Percentiles rank a stretch among this genome's conserved stretches.
Conservation (phyloP, 169 alveolate genomes). For the Plasmodium ovale region DNA sequence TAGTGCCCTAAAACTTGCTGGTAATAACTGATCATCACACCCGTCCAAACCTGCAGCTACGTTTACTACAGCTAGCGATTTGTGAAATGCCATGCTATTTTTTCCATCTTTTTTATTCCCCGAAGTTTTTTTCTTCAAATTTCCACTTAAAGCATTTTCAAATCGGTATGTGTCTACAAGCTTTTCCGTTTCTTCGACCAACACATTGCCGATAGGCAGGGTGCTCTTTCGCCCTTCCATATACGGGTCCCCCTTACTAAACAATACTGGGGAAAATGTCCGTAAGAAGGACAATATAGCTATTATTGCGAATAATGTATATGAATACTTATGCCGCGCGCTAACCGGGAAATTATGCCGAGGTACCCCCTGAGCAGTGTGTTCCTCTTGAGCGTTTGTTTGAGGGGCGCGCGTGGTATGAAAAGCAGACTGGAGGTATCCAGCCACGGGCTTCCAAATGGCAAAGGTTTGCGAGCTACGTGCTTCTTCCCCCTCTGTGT, state of each 20-base stretch:
- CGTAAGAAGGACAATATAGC: too few relatives aligned
- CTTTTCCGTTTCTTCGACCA: conserved; percentile 63
- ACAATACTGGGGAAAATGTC: too few relatives aligned
- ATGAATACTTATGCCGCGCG: too few relatives aligned
- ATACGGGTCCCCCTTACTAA: conserved; percentile 20
- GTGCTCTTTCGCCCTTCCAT: conserved; percentile 17
- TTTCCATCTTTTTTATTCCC: conserved; percentile 20
- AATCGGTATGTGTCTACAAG: conserved; percentile 41
- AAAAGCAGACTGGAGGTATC: too few relatives aligned
- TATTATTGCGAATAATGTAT: too few relatives aligned
- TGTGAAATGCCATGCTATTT: conserved; percentile 38
- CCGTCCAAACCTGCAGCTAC: conserved; percentile 92
- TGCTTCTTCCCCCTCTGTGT: too few relatives aligned
- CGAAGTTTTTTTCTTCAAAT: not conserved
- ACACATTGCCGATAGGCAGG: conserved; percentile 4
- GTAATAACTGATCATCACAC: conserved; percentile 92
- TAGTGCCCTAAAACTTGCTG: conserved; percentile 91
- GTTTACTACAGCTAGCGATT: conserved; percentile 85
- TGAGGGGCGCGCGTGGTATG: too few relatives aligned
- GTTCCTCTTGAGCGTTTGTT: too few relatives aligned
- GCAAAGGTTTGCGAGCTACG: too few relatives aligned
- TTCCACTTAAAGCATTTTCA: not conserved
- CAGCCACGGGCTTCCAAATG: too few relatives aligned
- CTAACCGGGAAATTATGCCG: too few relatives aligned
- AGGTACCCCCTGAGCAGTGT: too few relatives aligned